Evolutionary conservation across 106 monocot species (phyloP).

Genomic region (Alisma plantagoaquatica): DNA sequence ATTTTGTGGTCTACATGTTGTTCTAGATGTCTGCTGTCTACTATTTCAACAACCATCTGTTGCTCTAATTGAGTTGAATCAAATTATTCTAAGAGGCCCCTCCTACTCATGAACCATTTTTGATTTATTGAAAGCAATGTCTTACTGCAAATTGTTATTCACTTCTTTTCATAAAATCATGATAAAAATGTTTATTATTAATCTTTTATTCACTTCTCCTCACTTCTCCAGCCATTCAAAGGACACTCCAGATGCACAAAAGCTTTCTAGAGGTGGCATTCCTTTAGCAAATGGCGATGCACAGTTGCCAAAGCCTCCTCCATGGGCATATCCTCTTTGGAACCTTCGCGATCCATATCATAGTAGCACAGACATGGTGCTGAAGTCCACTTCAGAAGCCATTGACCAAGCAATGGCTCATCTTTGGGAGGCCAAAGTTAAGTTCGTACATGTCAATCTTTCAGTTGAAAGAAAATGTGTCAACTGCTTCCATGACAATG

Average conservation of each 20-base stretch:
- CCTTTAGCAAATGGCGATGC: slow-evolving; percentile 95
- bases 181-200: no score
- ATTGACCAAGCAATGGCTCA: slow-evolving; percentile 97
- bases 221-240: slow-evolving; percentile 32
- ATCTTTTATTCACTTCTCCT: no score
- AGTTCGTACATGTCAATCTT: slow-evolving; percentile 84
- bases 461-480: slow-evolving; percentile 40
- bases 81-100: no score
- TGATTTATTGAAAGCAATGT: no score
- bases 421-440: slow-evolving; percentile 94
- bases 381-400: slow-evolving; percentile 84
- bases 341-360: slow-evolving; percentile 40
- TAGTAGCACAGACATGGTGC: slow-evolving; percentile 60
- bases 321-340: slow-evolving; percentile 98
- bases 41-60: no score
- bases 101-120: background rate
- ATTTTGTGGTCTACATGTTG: no score
- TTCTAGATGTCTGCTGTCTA: no score
- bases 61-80: no score
- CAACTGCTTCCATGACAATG: slow-evolving; percentile 17
- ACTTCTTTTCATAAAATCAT: no score
- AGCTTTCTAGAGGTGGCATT: slow-evolving; percentile 79
- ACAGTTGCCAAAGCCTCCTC: slow-evolving; percentile 93
- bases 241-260: slow-evolving; percentile 52
- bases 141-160: no score